Evolutionary conservation across 345 rosid genomes (phyloP).

Genomic region (Populus davidiana): DNA sequence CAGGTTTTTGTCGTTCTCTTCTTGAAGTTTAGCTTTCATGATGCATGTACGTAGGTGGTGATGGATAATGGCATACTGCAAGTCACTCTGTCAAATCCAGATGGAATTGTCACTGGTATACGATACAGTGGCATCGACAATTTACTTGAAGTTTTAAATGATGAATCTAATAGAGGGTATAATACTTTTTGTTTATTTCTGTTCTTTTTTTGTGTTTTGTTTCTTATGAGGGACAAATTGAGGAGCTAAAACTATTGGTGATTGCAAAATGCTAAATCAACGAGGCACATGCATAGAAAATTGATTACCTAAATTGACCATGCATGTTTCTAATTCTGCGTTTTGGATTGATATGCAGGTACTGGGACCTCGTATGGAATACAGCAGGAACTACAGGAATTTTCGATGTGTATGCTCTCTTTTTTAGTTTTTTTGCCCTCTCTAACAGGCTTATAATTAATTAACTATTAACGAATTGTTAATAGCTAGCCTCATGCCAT

Average conservation of each 20-base stretch:
- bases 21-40: not conserved
- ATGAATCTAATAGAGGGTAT: conserved; percentile 83
- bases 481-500: not conserved
- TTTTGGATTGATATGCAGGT: conserved; percentile 39
- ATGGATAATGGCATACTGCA: conserved; percentile 75
- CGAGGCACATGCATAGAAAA: too few species aligned
- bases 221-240: not conserved
- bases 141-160: conserved; percentile 78
- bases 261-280: too few species aligned
- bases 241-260: not conserved
- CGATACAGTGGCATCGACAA: conserved; percentile 66
- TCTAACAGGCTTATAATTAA: not conserved
- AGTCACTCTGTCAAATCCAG: conserved; percentile 73
- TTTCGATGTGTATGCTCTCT: conserved; percentile 62
- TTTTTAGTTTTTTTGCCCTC: not conserved
- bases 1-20: not conserved
- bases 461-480: not conserved
- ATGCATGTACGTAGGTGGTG: conserved; percentile 50
- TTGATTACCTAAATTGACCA: too few species aligned
- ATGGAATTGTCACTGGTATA: conserved; percentile 70
- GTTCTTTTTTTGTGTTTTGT: not conserved
- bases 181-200: not conserved
- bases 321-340: not conserved
- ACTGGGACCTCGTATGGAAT: conserved; percentile 46
- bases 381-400: conserved; percentile 51